Base-by-base conservation (phyloP, 768 basidiomycete species). In the Rhodotorula babjevae region DNA sequence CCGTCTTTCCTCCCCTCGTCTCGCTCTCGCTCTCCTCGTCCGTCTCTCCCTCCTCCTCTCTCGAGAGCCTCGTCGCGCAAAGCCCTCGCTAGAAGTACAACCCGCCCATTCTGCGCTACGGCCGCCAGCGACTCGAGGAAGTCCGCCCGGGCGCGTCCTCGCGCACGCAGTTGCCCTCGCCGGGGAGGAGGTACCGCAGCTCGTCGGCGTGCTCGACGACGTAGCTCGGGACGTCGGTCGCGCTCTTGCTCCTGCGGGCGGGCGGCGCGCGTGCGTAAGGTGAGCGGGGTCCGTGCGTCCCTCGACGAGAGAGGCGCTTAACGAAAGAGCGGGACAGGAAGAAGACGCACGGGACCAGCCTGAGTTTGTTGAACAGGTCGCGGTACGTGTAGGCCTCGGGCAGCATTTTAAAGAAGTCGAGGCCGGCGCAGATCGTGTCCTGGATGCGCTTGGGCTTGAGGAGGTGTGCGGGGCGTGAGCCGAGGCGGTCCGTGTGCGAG, bases 371-470 rank as follows among this genome's bases (percentile, higher is more conserved):
- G 76, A 46, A 78, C 79, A 76, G 80, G 79, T 44, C 80, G 72
- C 77, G 81, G 81, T 73, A 82, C 77, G 42, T 81, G 53, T 78
- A 79, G 21, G 75, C 78, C 79, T 88, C 87, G 27, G 87, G 87
- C 16, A 88, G 79, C 87, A 88, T 87, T 21, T 83, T 85, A 77
- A 87, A 88, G 36, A 88, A 85, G 71, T 89, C 87, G 72, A 84
- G 85, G 9, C 87, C 87, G 31, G 79, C 80, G 77, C 87, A 89
- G 47, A 89, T 85, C 15, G 83, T 85, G 47, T 84, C 79, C 77
- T 88, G 87, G 47, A 88, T 87, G 55, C 85, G 79, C 53, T 81
- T 79, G 0, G 85, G 85, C 44, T 85, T 82, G 40, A 88, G 82
- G 11, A 87, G 81, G 74, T 76, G 82, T 74, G 58, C 81, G 80